Base-by-base conservation (phyloP, 1,284 basidiomycete genomes). In the Xerocomus tenax region DNA sequence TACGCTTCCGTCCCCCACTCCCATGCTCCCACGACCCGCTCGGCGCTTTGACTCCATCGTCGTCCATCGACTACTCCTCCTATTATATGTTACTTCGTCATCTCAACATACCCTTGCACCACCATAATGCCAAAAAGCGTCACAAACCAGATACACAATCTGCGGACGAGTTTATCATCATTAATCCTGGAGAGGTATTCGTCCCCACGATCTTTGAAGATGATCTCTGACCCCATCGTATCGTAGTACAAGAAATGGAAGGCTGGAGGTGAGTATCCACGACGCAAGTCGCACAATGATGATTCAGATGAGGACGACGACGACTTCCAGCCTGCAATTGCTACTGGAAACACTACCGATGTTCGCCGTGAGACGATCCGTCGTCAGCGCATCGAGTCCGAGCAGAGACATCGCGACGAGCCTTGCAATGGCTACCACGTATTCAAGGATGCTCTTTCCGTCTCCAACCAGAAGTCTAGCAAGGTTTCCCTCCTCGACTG, bases 341-440 rank as follows among this genome's bases (percentile, higher is more conserved):
- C 70, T 28, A 60, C 69, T 53, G 65, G 64, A 52, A 69, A 61
- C 53, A 71, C 58, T 42, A 70, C 73, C 55, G 81, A 84, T 62
- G 71, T 71, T 48, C 84, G 85, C 67, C 82, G 86, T 60, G 87
- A 90, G 72, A 87, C 85, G 53, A 87, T 90, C 58, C 84, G 85
- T 65, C 79, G 80, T 65, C 87, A 89, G 72, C 84, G 87, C 69
- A 90, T 88, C 71, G 84, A 87, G 74, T 88, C 85, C 23, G 84
- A 87, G 72, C 87, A 93, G 74, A 76, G 87, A 58, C 78, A 88
- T 60, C 81, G 89, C 43, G 87, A 92, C 61, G 88, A 91, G 70
- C 82, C 92, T 60, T 75, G 87, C 50, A 87, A 91, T 53, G 89
- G 89, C 51, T 93, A 92, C 70, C 78, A 82, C 61, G 77, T 84